Evolutionary conservation across 345 rosid genomes (phyloP), one percentile per base, ranked within the genome.

Genomic region (Camelina neglecta): DNA sequence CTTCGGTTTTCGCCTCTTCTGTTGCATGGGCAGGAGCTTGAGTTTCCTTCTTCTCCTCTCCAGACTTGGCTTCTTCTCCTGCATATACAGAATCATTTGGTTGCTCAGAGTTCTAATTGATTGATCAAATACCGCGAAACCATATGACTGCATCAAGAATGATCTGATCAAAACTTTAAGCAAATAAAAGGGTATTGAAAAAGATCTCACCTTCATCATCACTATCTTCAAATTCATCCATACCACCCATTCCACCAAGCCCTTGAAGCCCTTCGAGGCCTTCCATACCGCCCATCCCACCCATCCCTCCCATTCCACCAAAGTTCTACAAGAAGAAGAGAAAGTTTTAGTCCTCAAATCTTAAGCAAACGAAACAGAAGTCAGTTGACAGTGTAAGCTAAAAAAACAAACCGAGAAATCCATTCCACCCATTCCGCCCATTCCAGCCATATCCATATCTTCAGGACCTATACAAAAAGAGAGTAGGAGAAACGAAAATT

Each of bases 181-280:
- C 1, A n/a, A 31, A 7, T 20, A 67, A 48, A 67, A 33, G 23
- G 31, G 21, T 50, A 54, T 35, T 4, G 24, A 53, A 33, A 41
- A 74, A 23, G 18, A 41, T 38, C 26, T 77, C 74, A 93, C 98
- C 96, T 84, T 93, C 98, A 70, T 89, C 96, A 79, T 93, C 98
- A 80, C 93, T 91, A 74, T 85, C 98, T 0, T 88, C 98, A 55
- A 86, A 85, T n/a, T 85, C 97, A 35, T 82, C 91, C 89, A 90
- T 83, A 2, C 51, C 86, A 0, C 75, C 81, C 50, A 63, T 12
- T 1, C 75, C 75, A 0, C 65, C 77, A 2, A 62, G 51, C 4
- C 70, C 50, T 54, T 12, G 16, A 2, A 62, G 51, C 4, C 70
- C 50, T 54, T 12, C 7, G 69, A 88, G 80, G 0, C 73, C 88